Evolutionary conservation across 2,329 filamentous ascomycete genomes (phyloP), one percentile per base, ranked within the genome.

Genomic region (Ramularia collo-cygni): DNA sequence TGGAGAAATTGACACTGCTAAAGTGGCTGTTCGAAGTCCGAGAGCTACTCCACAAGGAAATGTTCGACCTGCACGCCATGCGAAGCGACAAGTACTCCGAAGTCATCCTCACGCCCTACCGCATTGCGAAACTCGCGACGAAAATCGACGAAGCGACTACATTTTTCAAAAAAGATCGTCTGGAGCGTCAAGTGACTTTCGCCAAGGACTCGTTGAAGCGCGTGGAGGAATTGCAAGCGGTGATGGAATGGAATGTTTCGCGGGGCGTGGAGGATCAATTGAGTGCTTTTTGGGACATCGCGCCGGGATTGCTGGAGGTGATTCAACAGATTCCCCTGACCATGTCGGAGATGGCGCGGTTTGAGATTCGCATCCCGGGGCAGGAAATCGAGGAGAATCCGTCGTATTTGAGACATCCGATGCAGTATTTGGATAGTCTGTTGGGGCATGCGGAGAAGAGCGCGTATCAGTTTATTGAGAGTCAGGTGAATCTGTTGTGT

Each of bases 1-100:
- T 96, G 2, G 92, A 98, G 63, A 94, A 95, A 64, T 72, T 98
- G 9, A 96, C 90, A 0, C 76, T 95, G 34, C 72, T 96, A 10
- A 98, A 96, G 58, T 96, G 92, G 89, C 79, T 96, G 7, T 96
- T 95, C 54, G 92, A 98, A 61, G 83, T 85, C 1, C 81, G 89
- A n/a, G 92, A 98, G 64, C 74, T 77, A 33, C 72, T 96, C 7
- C 83, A 96, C 65, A 81, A 85, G 30, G 84, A 87, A 54, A 76
- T 90, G 38, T 95, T 87, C 57, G 85, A 93, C 53, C 68, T 96
- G 8, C 76, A 95, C 24, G 81, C 80, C 14, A 85, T 89, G 59
- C 83, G 89, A 37, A 57, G 95, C 56, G 77, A 88, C 43, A 81
- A 86, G 24, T 96, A 95, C 63, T 81, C 84, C 50, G 79, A 84